A percentile compares a stretch with the other conserved stretches of the same genome.
Conservation (phyloP, 2,329 filamentous ascomycete species). For the Diaporthe citri region DNA sequence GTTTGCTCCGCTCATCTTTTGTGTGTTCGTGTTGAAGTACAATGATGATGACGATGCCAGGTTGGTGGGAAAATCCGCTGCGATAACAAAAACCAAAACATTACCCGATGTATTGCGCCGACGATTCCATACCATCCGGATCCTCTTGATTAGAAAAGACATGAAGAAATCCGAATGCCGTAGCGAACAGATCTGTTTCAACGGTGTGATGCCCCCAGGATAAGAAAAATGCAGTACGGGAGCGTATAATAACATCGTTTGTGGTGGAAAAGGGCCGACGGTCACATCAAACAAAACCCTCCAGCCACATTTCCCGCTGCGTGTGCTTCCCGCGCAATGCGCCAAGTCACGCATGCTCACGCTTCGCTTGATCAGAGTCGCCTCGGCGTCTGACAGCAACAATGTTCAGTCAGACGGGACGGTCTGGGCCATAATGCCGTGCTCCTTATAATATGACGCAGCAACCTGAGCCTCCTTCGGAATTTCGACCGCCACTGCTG, state of each 20-base stretch:
- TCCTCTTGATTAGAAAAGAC: conserved; percentile 35
- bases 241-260: conserved; percentile 33
- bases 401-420: neutral
- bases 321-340: neutral
- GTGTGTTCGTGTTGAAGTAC: conserved; percentile 29
- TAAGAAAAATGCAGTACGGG: conserved; percentile 33
- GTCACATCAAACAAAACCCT: conserved; percentile 1
- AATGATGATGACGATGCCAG: conserved; percentile 30
- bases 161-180: conserved; percentile 27
- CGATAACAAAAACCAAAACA: conserved; percentile 30
- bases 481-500: conserved; percentile 54
- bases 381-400: neutral
- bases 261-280: conserved; percentile 5
- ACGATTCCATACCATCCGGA: conserved; percentile 30
- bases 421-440: neutral
- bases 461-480: conserved; percentile 59
- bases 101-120: conserved; percentile 40
- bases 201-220: conserved; percentile 3
- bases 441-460: conserved; percentile 63
- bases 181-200: conserved; percentile 14
- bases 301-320: neutral
- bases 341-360: neutral
- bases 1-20: conserved; percentile 36
- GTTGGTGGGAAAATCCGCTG: conserved; percentile 25
- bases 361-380: neutral